Evolutionary conservation across 2,329 filamentous ascomycete species (phyloP).

Genomic region (Scopulariopsis brevicaulis): DNA sequence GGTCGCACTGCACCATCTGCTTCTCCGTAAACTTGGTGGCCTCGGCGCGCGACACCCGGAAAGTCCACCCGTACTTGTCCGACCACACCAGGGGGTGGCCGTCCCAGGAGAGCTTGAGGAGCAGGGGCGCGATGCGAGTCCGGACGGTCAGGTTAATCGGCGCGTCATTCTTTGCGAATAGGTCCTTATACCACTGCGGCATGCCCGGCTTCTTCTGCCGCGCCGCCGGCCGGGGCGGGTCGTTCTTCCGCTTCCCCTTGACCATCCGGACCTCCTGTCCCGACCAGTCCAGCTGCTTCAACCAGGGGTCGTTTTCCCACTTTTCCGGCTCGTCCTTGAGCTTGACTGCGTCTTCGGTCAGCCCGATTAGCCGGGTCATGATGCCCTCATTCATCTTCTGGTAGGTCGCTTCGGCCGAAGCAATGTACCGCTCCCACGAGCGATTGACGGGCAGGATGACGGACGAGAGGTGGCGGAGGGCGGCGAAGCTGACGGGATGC

Average conservation of each 20-base stretch:
- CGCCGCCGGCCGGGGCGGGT: conserved; percentile 64
- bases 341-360: conserved; percentile 68
- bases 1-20: conserved; percentile 63
- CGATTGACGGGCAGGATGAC: conserved; percentile 86
- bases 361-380: conserved; percentile 56
- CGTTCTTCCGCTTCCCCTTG: conserved; percentile 80
- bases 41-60: conserved; percentile 57
- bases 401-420: conserved; percentile 78
- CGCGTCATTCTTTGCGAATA: conserved; percentile 59
- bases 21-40: conserved; percentile 54
- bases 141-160: conserved; percentile 74
- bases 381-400: conserved; percentile 67
- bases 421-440: conserved; percentile 77
- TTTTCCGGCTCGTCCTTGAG: conserved; percentile 57
- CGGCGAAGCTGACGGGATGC: conserved; percentile 94
- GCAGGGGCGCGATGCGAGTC: conserved; percentile 74
- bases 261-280: conserved; percentile 85
- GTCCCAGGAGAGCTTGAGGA: conserved; percentile 81
- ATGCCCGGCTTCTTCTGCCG: conserved; percentile 90
- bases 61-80: conserved; percentile 86
- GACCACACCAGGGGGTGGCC: conserved; percentile 87
- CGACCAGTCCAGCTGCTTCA: conserved; percentile 90
- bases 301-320: conserved; percentile 77
- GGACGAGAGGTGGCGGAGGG: conserved; percentile 81
- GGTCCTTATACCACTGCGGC: conserved; percentile 92